Evolutionary conservation across 306 rosid genomes (phyloP).

Genomic region (Vigna mungo): DNA sequence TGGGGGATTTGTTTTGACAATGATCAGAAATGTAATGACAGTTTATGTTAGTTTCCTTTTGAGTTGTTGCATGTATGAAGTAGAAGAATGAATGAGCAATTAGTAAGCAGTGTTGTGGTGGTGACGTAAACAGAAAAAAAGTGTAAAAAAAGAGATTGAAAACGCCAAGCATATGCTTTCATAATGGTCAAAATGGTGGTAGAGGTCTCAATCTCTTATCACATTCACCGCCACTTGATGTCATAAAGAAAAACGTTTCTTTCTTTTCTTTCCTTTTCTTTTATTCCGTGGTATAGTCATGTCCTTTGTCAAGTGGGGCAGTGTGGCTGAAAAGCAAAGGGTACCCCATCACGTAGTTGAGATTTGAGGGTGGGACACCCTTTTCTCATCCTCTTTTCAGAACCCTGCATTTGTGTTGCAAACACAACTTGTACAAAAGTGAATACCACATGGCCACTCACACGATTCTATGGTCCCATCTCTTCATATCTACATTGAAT

Average conservation of each 20-base stretch:
- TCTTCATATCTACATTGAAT: constrained; percentile 39
- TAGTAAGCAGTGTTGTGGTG: background rate
- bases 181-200: constrained; percentile 36
- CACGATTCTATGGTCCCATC: constrained; percentile 35
- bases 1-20: constrained; percentile 46
- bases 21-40: constrained; percentile 41
- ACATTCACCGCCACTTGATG: constrained; percentile 40
- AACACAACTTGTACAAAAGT: constrained; percentile 27
- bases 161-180: constrained; percentile 16
- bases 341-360: constrained; percentile 40
- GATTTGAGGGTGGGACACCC: constrained; percentile 40
- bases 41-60: background rate
- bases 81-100: background rate
- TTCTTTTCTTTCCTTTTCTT: background rate
- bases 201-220: constrained; percentile 26
- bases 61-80: constrained; percentile 4
- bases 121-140: constrained; percentile 16
- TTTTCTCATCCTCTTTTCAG: constrained; percentile 19
- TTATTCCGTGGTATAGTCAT: constrained; percentile 28
- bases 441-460: constrained; percentile 31
- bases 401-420: constrained; percentile 34
- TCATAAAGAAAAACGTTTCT: constrained; percentile 40
- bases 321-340: constrained; percentile 43
- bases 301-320: constrained; percentile 56
- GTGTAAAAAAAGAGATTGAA: constrained; percentile 1